Evolutionary conservation across 1,284 basidiomycete genomes (phyloP), one percentile per base, ranked within the genome.

Genomic region (Ceraceosorus bombacis): DNA sequence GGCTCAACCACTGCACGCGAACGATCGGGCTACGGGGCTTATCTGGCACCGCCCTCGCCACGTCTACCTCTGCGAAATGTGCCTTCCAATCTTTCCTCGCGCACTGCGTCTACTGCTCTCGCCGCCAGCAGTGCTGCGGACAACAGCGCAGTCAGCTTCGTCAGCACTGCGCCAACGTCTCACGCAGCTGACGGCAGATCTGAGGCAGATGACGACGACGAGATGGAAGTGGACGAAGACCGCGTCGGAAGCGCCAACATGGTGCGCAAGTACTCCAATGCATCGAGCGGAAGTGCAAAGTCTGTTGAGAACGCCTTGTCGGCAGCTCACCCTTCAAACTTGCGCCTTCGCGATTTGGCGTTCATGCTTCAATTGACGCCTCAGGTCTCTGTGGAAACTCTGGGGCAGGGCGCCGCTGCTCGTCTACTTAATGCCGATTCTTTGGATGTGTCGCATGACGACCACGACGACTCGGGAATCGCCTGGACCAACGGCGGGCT

Each of bases 341-440:
- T 76, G 37, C 66, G 65, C 15, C 62, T 76, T 27, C 64, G 68
- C 2, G 74, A 77, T 49, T 62, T 76, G 40, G 62, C 67, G 1
- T 71, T 76, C 52, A 52, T 74, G 13, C 59, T 77, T 39, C 66
- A 70, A 41, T 58, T 76, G 4, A 64, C 70, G 0, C 76, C 76
- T 15, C 69, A 72, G 48, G 65, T 69, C 0, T 64, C 75, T 17
- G 70, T 77, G 27, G 74, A 77, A 58, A 73, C 76, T 2, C 62
- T 76, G 49, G 76, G 76, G 4, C 67, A 71, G 49, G 69, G 73
- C 6, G 63, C 73, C n/a, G 62, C 67, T 17, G 74, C 74, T 55
- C 65, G 73, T 2, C 60, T 76, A 49, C 61, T 76, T 2, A 68
- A 65, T 4, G 68, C 75, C 2, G 75, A 74, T 12, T 67, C 61